Conservation (phyloP, 73 alveolate species). For the Tetrahymena elliotti region DNA sequence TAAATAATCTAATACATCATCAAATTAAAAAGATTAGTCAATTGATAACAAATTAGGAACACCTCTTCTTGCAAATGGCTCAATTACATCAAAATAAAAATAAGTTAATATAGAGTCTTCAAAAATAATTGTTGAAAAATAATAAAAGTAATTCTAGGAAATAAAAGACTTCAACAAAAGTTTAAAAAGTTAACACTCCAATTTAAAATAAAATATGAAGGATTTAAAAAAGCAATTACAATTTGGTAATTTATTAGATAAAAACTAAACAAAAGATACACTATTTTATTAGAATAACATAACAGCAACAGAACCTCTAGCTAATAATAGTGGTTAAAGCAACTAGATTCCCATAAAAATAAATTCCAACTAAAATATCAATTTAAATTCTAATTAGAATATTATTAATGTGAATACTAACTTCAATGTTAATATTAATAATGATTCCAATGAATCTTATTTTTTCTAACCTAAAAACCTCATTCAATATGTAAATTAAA, state of each 20-base stretch:
- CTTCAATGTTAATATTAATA: background rate
- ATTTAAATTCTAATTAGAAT: background rate
- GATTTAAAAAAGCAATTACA: background rate
- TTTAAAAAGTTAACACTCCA: background rate
- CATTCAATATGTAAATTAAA: too few relatives aligned
- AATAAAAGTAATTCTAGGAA: background rate
- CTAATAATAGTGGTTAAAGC: background rate
- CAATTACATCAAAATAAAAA: too few relatives aligned
- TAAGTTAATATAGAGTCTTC: background rate
- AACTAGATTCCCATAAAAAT: too few relatives aligned
- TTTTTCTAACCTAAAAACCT: background rate
- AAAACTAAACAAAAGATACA: background rate
- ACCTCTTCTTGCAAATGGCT: background rate
- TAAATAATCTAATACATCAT: background rate
- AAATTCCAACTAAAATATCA: background rate
- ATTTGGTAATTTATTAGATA: background rate
- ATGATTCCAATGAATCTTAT: background rate
- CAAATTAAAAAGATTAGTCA: background rate
- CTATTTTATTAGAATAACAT: too few relatives aligned
- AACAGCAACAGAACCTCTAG: too few relatives aligned
- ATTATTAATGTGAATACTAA: background rate
- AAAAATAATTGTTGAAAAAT: background rate
- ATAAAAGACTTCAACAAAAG: background rate
- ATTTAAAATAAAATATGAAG: background rate
- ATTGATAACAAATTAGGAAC: background rate